These are phyloP conservation scores for Saitozyma podzolica DNA, from an alignment of 768 basidiomycete genomes.

Conservation along the genomic window DNA sequence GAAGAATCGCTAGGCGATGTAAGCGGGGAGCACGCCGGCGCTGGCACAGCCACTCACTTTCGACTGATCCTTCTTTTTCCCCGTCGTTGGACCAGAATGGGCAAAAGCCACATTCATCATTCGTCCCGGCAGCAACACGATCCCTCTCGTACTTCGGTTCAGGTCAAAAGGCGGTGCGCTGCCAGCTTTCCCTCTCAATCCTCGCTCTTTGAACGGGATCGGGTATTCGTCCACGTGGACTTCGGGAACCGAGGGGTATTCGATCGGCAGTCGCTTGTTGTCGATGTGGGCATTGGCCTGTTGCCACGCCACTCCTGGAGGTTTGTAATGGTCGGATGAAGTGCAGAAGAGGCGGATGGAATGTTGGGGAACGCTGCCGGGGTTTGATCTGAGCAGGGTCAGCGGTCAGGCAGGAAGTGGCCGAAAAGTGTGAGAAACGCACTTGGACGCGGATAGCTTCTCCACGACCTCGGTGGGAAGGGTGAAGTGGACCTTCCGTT, in stretches of 20 bases:
- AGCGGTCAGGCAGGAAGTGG: slow-evolving; percentile 4
- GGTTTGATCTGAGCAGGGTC: slow-evolving; percentile 21
- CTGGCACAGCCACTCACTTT: slow-evolving; percentile 35
- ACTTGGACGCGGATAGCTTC: slow-evolving; percentile 38
- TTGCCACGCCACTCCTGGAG: slow-evolving; percentile 17
- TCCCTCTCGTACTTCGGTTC: slow-evolving; percentile 19
- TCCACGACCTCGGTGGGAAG: slow-evolving; percentile 35
- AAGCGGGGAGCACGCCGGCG: slow-evolving; percentile 3
- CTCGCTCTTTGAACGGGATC: slow-evolving; percentile 42
- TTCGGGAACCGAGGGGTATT: slow-evolving; percentile 47
- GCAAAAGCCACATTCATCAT: slow-evolving; percentile 32
- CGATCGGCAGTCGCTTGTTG: slow-evolving; percentile 37
- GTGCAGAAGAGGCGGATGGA: slow-evolving; percentile 52
- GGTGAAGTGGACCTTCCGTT: slow-evolving; percentile 28
- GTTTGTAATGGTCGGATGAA: slow-evolving; percentile 48
- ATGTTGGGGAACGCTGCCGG: slow-evolving; percentile 27
- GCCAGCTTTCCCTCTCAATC: slow-evolving; percentile 47
- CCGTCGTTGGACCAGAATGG: slow-evolving; percentile 47
- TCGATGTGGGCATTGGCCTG: slow-evolving; percentile 15
- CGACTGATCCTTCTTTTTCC: slow-evolving; percentile 52
- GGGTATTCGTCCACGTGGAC: slow-evolving; percentile 33
- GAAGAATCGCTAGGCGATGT: slow-evolving; percentile 70
- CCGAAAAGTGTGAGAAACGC: slow-evolving; percentile 2
- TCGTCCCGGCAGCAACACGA: slow-evolving; percentile 26
- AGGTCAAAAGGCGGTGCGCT: slow-evolving; percentile 50